Conservation (phyloP, 495 filamentous ascomycete species). For the Penicillium flavigenum region DNA sequence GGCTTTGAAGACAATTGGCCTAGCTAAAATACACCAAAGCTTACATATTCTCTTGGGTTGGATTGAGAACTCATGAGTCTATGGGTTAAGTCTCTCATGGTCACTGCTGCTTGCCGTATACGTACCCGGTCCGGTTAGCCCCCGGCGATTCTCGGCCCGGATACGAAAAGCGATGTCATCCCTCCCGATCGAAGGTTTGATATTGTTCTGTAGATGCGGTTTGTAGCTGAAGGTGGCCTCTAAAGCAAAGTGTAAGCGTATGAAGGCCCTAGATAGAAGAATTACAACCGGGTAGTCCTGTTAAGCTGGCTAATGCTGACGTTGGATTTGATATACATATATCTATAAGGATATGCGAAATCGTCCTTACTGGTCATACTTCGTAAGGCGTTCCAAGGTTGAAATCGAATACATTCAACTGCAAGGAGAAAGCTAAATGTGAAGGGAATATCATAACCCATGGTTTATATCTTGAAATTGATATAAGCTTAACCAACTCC, state of each 20-base stretch:
- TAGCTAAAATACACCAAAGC: too few species aligned
- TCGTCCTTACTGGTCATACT: not conserved
- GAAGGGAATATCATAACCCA: not conserved
- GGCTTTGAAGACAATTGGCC: not conserved
- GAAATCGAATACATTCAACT: not conserved
- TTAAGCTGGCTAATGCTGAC: not conserved
- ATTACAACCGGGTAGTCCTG: not conserved
- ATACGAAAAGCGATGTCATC: slow-evolving; percentile 6
- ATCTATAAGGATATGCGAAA: not conserved
- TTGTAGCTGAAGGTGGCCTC: not conserved
- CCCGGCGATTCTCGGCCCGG: slow-evolving; percentile 22
- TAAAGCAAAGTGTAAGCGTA: not conserved
- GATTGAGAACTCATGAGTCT: not conserved
- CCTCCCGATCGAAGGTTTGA: not conserved
- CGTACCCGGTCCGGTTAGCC: slow-evolving; percentile 22
- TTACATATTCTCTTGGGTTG: not conserved
- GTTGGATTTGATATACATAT: too few species aligned
- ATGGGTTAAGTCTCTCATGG: not conserved
- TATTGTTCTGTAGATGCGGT: not conserved
- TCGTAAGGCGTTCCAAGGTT: not conserved
- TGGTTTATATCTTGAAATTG: not conserved
- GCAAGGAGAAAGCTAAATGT: not conserved
- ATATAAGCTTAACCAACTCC: slow-evolving; percentile 1
- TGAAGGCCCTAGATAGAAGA: not conserved
- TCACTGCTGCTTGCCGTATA: not conserved